These are phyloP conservation scores for Musa troglodytarum DNA, from an alignment of 176 grass and related monocot species.

Conservation along the genomic window DNA sequence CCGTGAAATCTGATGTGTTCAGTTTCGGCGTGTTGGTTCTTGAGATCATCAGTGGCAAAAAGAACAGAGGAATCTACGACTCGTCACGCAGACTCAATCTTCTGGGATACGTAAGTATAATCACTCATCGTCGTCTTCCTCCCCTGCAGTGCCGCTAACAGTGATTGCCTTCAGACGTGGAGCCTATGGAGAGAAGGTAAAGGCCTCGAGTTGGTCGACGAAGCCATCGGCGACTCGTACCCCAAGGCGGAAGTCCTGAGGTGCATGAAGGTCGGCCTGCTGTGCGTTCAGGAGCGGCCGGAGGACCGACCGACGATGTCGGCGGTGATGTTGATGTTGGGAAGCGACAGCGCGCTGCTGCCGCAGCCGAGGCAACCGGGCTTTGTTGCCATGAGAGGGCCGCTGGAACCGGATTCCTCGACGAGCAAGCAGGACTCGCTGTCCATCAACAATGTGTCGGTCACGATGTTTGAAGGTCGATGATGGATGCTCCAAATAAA, in stretches of 20 bases:
- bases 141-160: too few relatives aligned
- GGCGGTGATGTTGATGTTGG: conserved; percentile 39
- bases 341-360: conserved; percentile 19
- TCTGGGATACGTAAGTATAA: conserved; percentile 41
- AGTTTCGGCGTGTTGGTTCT: conserved; percentile 54
- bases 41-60: conserved; percentile 19
- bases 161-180: conserved; percentile 21
- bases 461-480: too few relatives aligned
- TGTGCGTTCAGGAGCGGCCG: conserved; percentile 57
- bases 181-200: conserved; percentile 23
- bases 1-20: conserved; percentile 20
- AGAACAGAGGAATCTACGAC: background rate
- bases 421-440: too few relatives aligned
- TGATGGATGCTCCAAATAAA: background rate
- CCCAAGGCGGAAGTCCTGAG: background rate
- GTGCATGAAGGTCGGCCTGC: conserved; percentile 38
- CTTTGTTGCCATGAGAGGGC: too few relatives aligned
- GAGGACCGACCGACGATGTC: conserved; percentile 49
- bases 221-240: conserved; percentile 16
- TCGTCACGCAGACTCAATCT: conserved; percentile 38
- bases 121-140: too few relatives aligned
- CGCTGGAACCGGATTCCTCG: too few relatives aligned
- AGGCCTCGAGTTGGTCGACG: conserved; percentile 23
- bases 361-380: too few relatives aligned
- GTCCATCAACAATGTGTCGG: too few relatives aligned